Evolutionary conservation across 148 eudicot species (phyloP).

Genomic region (Rhododendron mucronatum): DNA sequence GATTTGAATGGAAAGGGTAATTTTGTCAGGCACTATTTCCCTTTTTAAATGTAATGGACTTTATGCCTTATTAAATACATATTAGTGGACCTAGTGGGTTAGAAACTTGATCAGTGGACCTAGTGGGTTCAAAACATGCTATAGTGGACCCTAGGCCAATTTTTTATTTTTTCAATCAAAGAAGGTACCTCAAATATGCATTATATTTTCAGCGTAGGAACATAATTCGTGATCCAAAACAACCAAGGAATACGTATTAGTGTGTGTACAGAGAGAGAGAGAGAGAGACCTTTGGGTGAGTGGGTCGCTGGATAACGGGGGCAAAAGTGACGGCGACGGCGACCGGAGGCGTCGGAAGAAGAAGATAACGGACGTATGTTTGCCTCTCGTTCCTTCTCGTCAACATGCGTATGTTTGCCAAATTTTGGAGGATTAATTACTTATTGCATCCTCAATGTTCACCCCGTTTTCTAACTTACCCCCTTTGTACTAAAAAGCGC

Average conservation of each 20-base stretch:
- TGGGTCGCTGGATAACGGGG: neutral
- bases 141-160: no score
- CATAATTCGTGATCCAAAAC: neutral
- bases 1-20: no score
- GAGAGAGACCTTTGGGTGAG: neutral
- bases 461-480: neutral
- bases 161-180: neutral
- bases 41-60: no score
- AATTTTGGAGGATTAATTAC: neutral
- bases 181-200: neutral
- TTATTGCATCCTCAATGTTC: neutral
- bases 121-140: no score
- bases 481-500: neutral
- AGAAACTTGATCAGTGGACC: no score
- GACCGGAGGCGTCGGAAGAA: neutral
- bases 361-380: neutral
- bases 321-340: neutral
- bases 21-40: no score
- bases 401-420: neutral
- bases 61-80: no score
- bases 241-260: neutral
- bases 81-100: no score
- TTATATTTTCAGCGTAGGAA: neutral
- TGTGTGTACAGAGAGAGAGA: neutral
- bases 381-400: neutral